Evolutionary conservation across 495 filamentous ascomycete genomes (phyloP).

Genomic region (Penicillium mononematosum): DNA sequence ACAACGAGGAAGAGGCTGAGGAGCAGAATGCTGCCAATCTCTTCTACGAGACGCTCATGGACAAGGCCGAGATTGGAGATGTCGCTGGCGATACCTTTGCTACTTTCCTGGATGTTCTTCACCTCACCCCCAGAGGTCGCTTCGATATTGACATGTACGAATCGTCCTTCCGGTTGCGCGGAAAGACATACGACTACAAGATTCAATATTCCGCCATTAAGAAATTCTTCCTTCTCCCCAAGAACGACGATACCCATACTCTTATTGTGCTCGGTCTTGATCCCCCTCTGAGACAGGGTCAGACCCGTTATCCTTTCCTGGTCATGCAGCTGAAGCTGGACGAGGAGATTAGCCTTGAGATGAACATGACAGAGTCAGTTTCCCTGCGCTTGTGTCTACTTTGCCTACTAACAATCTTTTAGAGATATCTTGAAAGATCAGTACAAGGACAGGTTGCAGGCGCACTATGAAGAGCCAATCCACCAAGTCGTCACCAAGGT

Average conservation of each 20-base stretch:
- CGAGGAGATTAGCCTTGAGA: conserved; percentile 92
- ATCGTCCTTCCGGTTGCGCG: conserved; percentile 91
- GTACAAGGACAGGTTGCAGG: conserved; percentile 83
- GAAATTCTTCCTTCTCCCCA: conserved; percentile 97
- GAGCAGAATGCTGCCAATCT: conserved; percentile 91
- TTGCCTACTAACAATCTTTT: conserved; percentile 10
- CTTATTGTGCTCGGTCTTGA: conserved; percentile 95
- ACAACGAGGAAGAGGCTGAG: conserved; percentile 71
- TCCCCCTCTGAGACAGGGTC: conserved; percentile 92
- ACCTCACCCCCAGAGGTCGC: conserved; percentile 97
- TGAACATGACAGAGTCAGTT: conserved; percentile 92
- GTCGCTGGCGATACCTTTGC: conserved; percentile 96
- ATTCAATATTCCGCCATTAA: conserved; percentile 97
- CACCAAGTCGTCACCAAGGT: conserved; percentile 90
- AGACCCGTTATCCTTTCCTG: conserved; percentile 96
- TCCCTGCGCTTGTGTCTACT: not conserved
- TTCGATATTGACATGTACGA: conserved; percentile 99
- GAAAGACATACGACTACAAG: conserved; percentile 99
- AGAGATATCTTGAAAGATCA: conserved; percentile 68
- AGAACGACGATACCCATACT: conserved; percentile 92
- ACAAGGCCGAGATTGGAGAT: conserved; percentile 98
- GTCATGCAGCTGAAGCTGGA: conserved; percentile 99
- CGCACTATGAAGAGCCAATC: conserved; percentile 88
- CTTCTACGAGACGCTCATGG: conserved; percentile 96
- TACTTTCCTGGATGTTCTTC: conserved; percentile 94